Conservation (phyloP, 352 stramenopile species). For the Phytophthora ramorum region DNA sequence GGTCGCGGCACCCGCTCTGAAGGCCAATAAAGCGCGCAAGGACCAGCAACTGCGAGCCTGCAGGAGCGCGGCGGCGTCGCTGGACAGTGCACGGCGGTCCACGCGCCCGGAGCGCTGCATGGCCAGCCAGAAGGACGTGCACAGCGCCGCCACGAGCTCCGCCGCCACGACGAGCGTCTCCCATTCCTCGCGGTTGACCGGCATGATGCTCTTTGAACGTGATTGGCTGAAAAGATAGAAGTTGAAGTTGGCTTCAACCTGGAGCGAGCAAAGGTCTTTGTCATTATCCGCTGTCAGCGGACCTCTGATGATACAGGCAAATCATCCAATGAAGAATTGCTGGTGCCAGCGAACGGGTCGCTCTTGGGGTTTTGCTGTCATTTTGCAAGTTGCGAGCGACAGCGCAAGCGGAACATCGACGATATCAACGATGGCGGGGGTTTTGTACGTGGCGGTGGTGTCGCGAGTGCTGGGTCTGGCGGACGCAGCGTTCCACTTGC, state of each 20-base stretch:
- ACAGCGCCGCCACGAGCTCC: slow-evolving; percentile 55
- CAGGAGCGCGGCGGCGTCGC: slow-evolving; percentile 34
- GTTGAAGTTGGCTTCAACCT: slow-evolving; percentile 30
- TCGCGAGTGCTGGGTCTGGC: slow-evolving; percentile 19
- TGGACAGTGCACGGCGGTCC: slow-evolving; percentile 41
- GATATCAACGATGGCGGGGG: slow-evolving; percentile 28
- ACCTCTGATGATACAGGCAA: slow-evolving; percentile 2
- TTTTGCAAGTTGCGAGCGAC: slow-evolving; percentile 20
- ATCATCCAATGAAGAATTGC: neutral
- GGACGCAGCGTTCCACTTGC: slow-evolving; percentile 10
- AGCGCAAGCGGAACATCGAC: neutral
- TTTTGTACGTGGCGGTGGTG: slow-evolving; percentile 34
- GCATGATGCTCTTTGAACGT: slow-evolving; percentile 17
- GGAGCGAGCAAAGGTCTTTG: neutral
- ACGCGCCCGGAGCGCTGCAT: slow-evolving; percentile 44
- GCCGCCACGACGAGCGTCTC: slow-evolving; percentile 55
- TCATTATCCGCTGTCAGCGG: neutral
- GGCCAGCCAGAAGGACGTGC: slow-evolving; percentile 55
- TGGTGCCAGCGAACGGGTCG: neutral
- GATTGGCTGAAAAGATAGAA: slow-evolving; percentile 10
- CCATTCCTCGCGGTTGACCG: slow-evolving; percentile 45
- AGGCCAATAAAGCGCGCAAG: slow-evolving; percentile 49
- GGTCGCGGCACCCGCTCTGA: slow-evolving; percentile 32
- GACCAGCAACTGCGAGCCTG: slow-evolving; percentile 58
- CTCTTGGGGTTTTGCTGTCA: neutral